phyloP scores from a whole-genome alignment of 2,329 filamentous ascomycete species.

The Verticillium tricorpus region DNA sequence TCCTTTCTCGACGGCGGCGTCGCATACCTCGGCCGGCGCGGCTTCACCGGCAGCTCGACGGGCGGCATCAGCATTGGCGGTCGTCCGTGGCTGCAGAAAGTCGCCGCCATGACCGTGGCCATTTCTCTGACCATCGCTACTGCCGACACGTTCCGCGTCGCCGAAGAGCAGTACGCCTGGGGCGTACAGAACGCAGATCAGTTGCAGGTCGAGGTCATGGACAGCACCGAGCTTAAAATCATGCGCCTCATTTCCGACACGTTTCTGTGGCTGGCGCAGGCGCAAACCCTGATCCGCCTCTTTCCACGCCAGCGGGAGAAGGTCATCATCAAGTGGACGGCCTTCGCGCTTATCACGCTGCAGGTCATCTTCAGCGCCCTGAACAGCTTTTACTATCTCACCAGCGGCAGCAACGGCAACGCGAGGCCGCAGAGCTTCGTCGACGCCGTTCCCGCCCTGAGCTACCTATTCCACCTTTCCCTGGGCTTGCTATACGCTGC shows the following conservation, averaged over 20 bases:
- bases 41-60: slow-evolving; percentile 78
- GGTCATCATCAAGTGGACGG: slow-evolving; percentile 97
- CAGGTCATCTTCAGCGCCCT: slow-evolving; percentile 88
- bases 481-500: slow-evolving; percentile 85
- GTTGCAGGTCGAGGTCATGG: slow-evolving; percentile 75
- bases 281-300: slow-evolving; percentile 90
- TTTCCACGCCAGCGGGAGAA: slow-evolving; percentile 97
- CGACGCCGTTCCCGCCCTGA: slow-evolving; percentile 85
- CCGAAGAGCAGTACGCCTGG: slow-evolving; percentile 71
- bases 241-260: slow-evolving; percentile 92
- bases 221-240: slow-evolving; percentile 79
- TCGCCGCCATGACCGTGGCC: slow-evolving; percentile 67
- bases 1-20: slow-evolving; percentile 86
- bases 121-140: slow-evolving; percentile 92
- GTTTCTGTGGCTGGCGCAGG: slow-evolving; percentile 95
- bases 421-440: slow-evolving; percentile 71
- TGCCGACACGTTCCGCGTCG: slow-evolving; percentile 82
- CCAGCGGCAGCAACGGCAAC: slow-evolving; percentile 45
- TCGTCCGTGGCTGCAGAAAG: slow-evolving; percentile 88
- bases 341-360: slow-evolving; percentile 85
- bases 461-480: slow-evolving; percentile 84
- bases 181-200: slow-evolving; percentile 76
- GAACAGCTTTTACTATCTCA: slow-evolving; percentile 70
- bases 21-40: slow-evolving; percentile 73
- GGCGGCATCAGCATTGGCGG: slow-evolving; percentile 82